Evolutionary conservation across 176 grass and related monocot genomes (phyloP).

Genomic region (Avena atlantica): DNA sequence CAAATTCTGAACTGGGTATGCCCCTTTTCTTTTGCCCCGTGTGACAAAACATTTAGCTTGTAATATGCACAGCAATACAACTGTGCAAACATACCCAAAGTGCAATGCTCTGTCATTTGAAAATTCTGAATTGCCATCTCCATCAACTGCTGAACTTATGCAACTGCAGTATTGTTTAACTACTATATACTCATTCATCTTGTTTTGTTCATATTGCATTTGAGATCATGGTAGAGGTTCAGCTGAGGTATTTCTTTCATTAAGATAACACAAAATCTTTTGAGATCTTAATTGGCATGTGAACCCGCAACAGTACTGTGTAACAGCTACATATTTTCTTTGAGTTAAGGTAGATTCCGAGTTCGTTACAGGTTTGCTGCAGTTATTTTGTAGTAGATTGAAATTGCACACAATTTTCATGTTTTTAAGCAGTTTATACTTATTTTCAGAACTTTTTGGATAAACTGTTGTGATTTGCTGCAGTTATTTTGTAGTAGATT

Average conservation of each 20-base stretch:
- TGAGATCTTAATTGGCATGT: background rate
- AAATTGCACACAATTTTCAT: background rate
- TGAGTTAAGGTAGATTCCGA: background rate
- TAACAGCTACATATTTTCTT: background rate
- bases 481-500: background rate
- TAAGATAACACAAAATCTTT: background rate
- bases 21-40: background rate
- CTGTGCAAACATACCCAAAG: background rate
- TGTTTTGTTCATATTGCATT: conserved; percentile 5
- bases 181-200: background rate
- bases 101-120: conserved; percentile 7
- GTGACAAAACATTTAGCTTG: background rate
- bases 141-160: background rate
- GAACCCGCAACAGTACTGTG: background rate
- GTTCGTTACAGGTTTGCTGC: background rate
- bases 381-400: conserved; percentile 2
- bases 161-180: background rate
- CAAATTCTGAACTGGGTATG: background rate
- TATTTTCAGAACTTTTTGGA: background rate
- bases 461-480: background rate
- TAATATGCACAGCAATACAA: background rate
- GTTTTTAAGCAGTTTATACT: background rate
- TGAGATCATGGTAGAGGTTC: background rate
- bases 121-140: background rate
- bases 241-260: conserved; percentile 16